Base-by-base conservation (phyloP, 306 rosid genomes). In the Senna tora region DNA sequence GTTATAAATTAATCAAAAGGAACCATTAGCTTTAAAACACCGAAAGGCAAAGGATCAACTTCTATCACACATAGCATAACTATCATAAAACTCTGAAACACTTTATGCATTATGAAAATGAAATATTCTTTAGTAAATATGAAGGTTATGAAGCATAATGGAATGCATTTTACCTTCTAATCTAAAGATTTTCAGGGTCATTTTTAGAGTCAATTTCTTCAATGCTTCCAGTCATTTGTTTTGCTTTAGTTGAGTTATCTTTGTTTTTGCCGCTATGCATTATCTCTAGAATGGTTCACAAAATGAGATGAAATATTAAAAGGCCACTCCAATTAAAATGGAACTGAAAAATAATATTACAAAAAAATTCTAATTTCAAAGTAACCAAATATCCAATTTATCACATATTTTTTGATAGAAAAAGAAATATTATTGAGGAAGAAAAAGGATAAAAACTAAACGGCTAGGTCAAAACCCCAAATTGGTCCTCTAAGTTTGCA, bases 221-320 rank as follows among this genome's bases (percentile, higher is more conserved):
- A 3, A 66, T 12, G 54, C 79, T 47, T 7, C 68, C 71, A 15
- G 7, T 47, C 34, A 57, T 67, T 28, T 14, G 63, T 38, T 74
- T 87, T 16, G 71, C 30, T 33, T 81, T 72, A 9, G 73, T 45
- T 9, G 84, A 55, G 61, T 10, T 58, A 63, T 58, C 62, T n/a
- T 39, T 28, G 8, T 34, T 64, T 69, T 79, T 83, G 39, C 32
- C 58, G 54, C 67, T 38, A 54, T 90, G 92, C 91, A 92, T 88
- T 65, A 60, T 82, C 98, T 92, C 75, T 34, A 73, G 71, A 7
- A 58, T 20, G 43, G 16, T 32, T 58, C 43, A 58, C 65, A 41
- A 41, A 41, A 21, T 14, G 22, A n/a, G 9, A 12, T 52, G 30
- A 45, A 46, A 52, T 39, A 14, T 6, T n/a, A 5, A 2, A 46